Evolutionary conservation across 768 basidiomycete genomes (phyloP).

Genomic region (Austroboletus festivus): DNA sequence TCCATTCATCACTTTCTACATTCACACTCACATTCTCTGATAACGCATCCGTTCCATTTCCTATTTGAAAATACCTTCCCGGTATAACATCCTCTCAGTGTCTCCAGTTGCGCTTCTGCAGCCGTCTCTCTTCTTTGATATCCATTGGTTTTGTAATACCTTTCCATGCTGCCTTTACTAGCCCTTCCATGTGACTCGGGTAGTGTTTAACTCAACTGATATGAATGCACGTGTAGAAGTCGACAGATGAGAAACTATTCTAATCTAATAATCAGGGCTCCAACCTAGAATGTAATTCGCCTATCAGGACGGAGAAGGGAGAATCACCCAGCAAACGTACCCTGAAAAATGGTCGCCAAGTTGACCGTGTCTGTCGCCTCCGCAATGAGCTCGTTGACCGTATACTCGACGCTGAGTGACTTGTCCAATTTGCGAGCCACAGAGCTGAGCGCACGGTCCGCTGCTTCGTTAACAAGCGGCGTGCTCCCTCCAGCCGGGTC

Average conservation of each 20-base stretch:
- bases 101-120: constrained; percentile 15
- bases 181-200: constrained; percentile 14
- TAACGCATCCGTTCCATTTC: constrained; percentile 15
- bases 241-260: neutral
- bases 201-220: constrained; percentile 13
- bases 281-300: constrained; percentile 32
- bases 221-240: neutral
- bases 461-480: constrained; percentile 77
- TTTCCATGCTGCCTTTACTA: constrained; percentile 14
- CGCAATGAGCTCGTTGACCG: constrained; percentile 88
- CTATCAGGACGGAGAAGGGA: neutral
- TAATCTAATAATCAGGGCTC: constrained; percentile 37
- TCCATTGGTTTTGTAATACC: constrained; percentile 32
- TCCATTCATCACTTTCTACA: constrained; percentile 10
- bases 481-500: constrained; percentile 56
- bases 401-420: constrained; percentile 85
- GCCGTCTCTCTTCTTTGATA: constrained; percentile 19
- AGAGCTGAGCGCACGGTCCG: constrained; percentile 80
- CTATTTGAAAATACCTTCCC: constrained; percentile 12
- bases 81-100: constrained; percentile 7
- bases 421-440: constrained; percentile 83
- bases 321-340: constrained; percentile 37
- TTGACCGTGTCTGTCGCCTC: constrained; percentile 79
- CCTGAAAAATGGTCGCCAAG: constrained; percentile 73
- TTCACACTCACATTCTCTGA: constrained; percentile 17